phyloP scores from a whole-genome alignment of 768 basidiomycete genomes.

The Clitopilus passeckerianus region DNA sequence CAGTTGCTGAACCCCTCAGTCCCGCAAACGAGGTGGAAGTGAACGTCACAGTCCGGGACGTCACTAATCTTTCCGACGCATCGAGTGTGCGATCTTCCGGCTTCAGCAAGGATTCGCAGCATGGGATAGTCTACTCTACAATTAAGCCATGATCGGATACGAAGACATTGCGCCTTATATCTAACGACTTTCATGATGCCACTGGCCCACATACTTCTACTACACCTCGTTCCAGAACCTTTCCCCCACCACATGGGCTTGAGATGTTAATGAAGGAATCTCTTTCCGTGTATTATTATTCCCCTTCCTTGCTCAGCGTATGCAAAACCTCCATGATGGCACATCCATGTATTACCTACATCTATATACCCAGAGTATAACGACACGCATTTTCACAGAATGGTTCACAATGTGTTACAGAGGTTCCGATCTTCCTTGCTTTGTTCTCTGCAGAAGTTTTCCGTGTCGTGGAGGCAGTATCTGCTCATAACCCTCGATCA shows the following conservation, averaged over 20 bases:
- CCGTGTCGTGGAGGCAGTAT: no score
- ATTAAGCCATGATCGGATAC: neutral
- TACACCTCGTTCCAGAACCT: no score
- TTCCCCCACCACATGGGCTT: no score
- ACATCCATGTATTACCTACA: neutral
- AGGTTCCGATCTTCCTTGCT: no score
- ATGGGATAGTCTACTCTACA: neutral
- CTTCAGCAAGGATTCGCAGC: constrained; percentile 10
- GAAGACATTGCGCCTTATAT: neutral
- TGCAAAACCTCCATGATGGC: neutral
- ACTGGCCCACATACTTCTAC: neutral
- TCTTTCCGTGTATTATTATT: neutral
- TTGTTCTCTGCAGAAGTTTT: neutral
- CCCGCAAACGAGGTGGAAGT: constrained; percentile 36
- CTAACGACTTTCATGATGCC: neutral
- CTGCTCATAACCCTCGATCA: no score
- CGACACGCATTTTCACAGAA: neutral
- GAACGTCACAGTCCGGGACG: constrained; percentile 23
- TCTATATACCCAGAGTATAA: neutral
- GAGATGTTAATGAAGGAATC: no score
- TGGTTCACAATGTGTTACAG: no score
- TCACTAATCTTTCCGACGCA: constrained; percentile 20
- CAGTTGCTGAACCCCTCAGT: constrained; percentile 54
- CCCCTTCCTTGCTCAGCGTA: neutral
- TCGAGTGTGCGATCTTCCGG: constrained; percentile 9